phyloP scores from a whole-genome alignment of 2,329 filamentous ascomycete species.

The Penicillium sp. region DNA sequence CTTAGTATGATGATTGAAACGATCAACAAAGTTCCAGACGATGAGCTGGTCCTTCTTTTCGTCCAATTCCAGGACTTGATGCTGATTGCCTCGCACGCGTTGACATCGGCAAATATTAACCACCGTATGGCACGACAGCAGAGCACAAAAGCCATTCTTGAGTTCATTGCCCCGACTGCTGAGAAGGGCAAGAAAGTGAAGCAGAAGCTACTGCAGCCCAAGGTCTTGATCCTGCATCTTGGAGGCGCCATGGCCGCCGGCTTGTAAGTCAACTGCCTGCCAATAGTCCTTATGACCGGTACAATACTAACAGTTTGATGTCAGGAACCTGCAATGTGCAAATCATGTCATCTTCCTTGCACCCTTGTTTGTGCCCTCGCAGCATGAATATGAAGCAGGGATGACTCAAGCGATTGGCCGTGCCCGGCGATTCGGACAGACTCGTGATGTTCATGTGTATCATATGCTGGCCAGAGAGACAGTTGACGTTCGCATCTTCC shows the following conservation, averaged over 20 bases:
- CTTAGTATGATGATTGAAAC: conserved; percentile 48
- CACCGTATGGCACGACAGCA: conserved; percentile 38
- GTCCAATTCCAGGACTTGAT: conserved; percentile 52
- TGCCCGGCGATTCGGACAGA: conserved; percentile 57
- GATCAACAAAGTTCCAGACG: conserved; percentile 39
- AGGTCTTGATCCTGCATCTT: conserved; percentile 58
- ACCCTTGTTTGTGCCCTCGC: conserved; percentile 51
- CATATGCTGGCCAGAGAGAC: conserved; percentile 46
- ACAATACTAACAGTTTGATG: conserved; percentile 11
- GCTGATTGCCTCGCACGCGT: conserved; percentile 31
- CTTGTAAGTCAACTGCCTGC: conserved; percentile 46
- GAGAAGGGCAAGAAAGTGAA: conserved; percentile 2
- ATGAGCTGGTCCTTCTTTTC: conserved; percentile 57
- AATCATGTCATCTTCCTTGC: conserved; percentile 65
- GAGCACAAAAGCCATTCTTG: no score
- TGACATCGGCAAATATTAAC: conserved; percentile 29
- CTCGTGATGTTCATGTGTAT: conserved; percentile 57
- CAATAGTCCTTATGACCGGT: not conserved
- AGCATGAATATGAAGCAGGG: conserved; percentile 55
- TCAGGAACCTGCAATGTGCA: conserved; percentile 60
- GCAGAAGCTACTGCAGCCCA: conserved; percentile 19
- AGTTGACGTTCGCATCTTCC: conserved; percentile 47
- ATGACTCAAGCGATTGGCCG: conserved; percentile 65
- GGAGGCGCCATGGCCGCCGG: conserved; percentile 59
- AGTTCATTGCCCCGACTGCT: conserved; percentile 16